phyloP scores from a whole-genome alignment of 2,329 filamentous ascomycete genomes.

The Colletotrichum ledebouriae region DNA sequence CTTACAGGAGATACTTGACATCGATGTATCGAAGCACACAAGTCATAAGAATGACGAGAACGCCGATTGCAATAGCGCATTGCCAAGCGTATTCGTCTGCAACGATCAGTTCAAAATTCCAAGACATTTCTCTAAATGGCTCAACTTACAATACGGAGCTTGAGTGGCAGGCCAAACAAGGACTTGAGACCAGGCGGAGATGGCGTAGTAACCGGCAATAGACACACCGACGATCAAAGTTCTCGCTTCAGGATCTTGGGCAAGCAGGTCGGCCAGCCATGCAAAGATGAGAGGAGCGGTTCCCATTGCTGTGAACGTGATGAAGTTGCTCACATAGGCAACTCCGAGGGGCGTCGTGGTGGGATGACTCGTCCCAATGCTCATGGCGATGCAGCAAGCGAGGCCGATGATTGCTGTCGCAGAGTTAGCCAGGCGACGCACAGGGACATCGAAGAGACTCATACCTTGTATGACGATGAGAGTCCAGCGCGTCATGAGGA shows the following conservation, averaged over 20 bases:
- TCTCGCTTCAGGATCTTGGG: slow-evolving; percentile 63
- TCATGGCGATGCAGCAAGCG: slow-evolving; percentile 65
- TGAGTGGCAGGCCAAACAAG: slow-evolving; percentile 65
- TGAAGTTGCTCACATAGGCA: slow-evolving; percentile 66
- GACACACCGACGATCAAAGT: slow-evolving; percentile 63
- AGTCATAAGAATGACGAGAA: slow-evolving; percentile 61
- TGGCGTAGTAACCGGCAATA: slow-evolving; percentile 63
- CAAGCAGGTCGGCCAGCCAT: slow-evolving; percentile 63
- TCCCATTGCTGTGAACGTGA: slow-evolving; percentile 61
- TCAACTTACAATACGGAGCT: slow-evolving; percentile 60
- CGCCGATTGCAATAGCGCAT: slow-evolving; percentile 58
- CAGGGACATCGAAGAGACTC: background rate
- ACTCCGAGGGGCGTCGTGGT: slow-evolving; percentile 56
- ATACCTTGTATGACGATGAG: slow-evolving; percentile 61
- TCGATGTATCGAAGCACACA: slow-evolving; percentile 59
- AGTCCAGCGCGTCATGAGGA: slow-evolving; percentile 63
- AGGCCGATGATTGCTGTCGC: slow-evolving; percentile 57
- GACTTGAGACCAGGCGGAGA: slow-evolving; percentile 65
- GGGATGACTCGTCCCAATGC: slow-evolving; percentile 64
- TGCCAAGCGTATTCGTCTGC: slow-evolving; percentile 63
- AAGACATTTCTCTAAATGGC: background rate
- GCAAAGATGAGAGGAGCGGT: slow-evolving; percentile 66
- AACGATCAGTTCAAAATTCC: slow-evolving; percentile 12
- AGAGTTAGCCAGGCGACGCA: background rate
- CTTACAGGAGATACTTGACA: slow-evolving; percentile 52